Conservation (phyloP, 345 rosid species). For the Eucalyptus pauciflora region DNA sequence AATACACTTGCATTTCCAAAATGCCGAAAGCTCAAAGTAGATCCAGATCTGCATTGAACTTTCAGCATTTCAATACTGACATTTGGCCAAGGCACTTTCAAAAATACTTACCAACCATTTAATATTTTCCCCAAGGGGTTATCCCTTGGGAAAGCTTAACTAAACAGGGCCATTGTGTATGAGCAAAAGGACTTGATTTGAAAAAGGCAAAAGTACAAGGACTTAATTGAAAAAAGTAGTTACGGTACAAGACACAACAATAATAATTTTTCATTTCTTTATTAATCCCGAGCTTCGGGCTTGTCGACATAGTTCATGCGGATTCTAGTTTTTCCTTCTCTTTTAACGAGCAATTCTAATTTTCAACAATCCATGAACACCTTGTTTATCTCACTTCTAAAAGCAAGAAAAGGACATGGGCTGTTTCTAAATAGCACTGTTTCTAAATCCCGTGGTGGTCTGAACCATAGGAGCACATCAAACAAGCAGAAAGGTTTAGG, state of each 20-base stretch:
- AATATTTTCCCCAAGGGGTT: too few species aligned
- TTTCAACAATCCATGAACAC: neutral
- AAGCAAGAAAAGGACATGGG: neutral
- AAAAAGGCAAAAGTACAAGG: neutral
- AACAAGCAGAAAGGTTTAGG: neutral
- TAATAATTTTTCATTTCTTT: too few species aligned
- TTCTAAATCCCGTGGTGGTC: neutral
- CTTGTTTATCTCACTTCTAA: neutral
- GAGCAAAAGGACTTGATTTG: too few species aligned
- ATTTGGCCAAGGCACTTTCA: too few species aligned
- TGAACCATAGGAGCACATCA: neutral
- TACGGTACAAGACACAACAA: neutral
- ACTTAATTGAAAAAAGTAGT: neutral
- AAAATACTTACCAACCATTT: too few species aligned
- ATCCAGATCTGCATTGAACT: accelerated
- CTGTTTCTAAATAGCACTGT: neutral
- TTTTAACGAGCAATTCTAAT: neutral
- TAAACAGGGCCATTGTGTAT: accelerated
- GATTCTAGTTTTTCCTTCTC: neutral
- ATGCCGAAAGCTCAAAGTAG: too few species aligned
- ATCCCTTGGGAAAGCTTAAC: accelerated
- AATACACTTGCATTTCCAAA: accelerated
- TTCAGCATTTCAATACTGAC: accelerated
- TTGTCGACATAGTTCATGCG: neutral
- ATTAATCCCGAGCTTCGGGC: neutral